Base-by-base conservation (phyloP, 805 yeast genomes). In the Yarrowia divulgata region DNA sequence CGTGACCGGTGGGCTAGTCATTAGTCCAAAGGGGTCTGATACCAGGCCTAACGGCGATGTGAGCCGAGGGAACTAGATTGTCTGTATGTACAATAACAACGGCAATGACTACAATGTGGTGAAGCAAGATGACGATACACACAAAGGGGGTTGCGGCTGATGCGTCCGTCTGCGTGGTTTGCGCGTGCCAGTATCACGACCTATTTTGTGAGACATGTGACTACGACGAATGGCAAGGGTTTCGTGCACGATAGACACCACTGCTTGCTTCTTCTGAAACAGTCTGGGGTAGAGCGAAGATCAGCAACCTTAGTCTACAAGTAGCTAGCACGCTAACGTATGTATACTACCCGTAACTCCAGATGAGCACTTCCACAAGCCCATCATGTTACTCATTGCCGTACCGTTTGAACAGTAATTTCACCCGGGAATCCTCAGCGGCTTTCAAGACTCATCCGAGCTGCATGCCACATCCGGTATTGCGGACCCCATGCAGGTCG, bases 401-500 rank as follows among this genome's bases (percentile, higher is more conserved):
- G 29, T 2, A 23, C 3, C 29, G 29, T 23, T 23, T 23, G 29
- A 23, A 23, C 29, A 23, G 29, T 23, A 23, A 23, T 48, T 48
- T 32, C n/a, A 29, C 52, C 35, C 35, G 52, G 39, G 29, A 16
- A 35, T 10, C 19, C 32, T 7, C 58, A 52, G 43, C 32, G 58
- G 40, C 43, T 18, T 52, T 35, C 60, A 54, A 50, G 54, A 39
- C 60, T 54, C 60, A 54, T 54, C 45, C 60, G 60, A 54, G 18
- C 60, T 54, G 60, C 60, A 54, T 54, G 60, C 58, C 58, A 54
- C 58, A 54, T 37, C 58, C 58, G 58, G 58, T 37, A 34, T 54
- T 37, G 58, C 58, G 58, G 43, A 18, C 32, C 12, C 32, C 32
- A 54, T 54, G 58, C 58, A 54, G 58, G 58, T 35, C 13, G 14